Percentiles rank a stretch among this genome's conserved stretches.
phyloP scores from a whole-genome alignment of 2,329 filamentous ascomycete species.

The Trematosphaeria pertusa region DNA sequence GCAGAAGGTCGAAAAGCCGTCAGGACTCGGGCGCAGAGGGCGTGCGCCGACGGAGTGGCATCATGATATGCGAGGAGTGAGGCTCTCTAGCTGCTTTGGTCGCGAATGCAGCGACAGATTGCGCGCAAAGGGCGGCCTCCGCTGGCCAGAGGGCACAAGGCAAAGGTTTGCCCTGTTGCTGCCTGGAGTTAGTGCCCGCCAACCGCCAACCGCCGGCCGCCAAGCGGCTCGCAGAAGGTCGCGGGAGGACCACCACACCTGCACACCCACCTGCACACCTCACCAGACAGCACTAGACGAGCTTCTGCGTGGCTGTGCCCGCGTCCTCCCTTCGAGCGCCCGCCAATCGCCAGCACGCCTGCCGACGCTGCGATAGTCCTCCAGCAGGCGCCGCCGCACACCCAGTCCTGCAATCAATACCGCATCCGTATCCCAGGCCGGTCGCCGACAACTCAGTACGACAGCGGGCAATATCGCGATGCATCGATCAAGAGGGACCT shows the following conservation, averaged over 20 bases:
- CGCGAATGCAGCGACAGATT: conserved; percentile 8
- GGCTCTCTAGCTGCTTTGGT: conserved; percentile 26
- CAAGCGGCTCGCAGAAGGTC: too few species aligned
- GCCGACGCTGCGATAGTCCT: too few species aligned
- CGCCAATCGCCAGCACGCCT: conserved; percentile 1
- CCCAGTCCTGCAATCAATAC: conserved; percentile 4
- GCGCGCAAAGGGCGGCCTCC: conserved; percentile 27
- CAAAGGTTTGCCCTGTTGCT: conserved; percentile 22
- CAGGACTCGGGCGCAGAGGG: conserved; percentile 5
- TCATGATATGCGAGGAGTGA: conserved; percentile 16
- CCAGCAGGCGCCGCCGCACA: too few species aligned
- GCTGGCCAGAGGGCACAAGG: conserved; percentile 21
- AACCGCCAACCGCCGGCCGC: too few species aligned
- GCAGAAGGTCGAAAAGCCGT: conserved; percentile 3
- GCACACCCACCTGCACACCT: too few species aligned
- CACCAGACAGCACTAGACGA: too few species aligned
- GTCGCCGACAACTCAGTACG: background rate
- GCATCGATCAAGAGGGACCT: conserved; percentile 2
- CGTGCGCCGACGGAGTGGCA: conserved; percentile 6
- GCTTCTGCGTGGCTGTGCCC: too few species aligned
- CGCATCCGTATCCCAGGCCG: conserved; percentile 1
- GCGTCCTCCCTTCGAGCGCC: too few species aligned
- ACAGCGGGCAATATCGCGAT: conserved; percentile 9
- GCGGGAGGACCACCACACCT: conserved; percentile 8
- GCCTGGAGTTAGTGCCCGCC: conserved; percentile 19